These are phyloP conservation scores for Acacia confusa DNA, from an alignment of 306 rosid genomes.

Conservation along the genomic window DNA sequence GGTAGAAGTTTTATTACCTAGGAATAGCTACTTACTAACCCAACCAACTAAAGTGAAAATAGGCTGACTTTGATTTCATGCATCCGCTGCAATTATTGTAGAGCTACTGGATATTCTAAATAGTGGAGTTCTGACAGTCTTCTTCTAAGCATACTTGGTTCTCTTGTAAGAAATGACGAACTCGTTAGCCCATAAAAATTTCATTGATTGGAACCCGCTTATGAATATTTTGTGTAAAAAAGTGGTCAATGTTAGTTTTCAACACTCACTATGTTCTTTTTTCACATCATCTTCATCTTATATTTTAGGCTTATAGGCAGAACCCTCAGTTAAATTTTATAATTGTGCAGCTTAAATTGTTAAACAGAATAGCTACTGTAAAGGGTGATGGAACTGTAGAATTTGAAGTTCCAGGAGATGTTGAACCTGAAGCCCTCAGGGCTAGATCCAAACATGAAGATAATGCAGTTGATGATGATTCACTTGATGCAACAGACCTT, in stretches of 20 bases:
- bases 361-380: slow-evolving; percentile 88
- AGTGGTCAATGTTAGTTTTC: background rate
- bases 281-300: background rate
- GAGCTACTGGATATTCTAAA: background rate
- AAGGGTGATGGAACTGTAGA: slow-evolving; percentile 96
- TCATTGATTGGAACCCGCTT: background rate
- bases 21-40: background rate
- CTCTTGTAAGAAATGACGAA: background rate
- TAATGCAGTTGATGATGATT: slow-evolving; percentile 53
- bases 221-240: background rate
- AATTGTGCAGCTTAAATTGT: slow-evolving; percentile 77
- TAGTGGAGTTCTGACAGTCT: background rate
- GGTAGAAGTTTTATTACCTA: background rate
- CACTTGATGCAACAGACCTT: slow-evolving; percentile 61
- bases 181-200: background rate
- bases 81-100: background rate
- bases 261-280: background rate
- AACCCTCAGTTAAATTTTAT: slow-evolving; percentile 34
- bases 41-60: background rate
- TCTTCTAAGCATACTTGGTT: background rate
- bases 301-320: slow-evolving; percentile 18
- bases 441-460: slow-evolving; percentile 38
- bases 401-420: slow-evolving; percentile 81
- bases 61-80: too few species aligned
- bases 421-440: slow-evolving; percentile 58